Evolutionary conservation across 2,329 filamentous ascomycete species (phyloP).

Genomic region (Xylaria sp.): DNA sequence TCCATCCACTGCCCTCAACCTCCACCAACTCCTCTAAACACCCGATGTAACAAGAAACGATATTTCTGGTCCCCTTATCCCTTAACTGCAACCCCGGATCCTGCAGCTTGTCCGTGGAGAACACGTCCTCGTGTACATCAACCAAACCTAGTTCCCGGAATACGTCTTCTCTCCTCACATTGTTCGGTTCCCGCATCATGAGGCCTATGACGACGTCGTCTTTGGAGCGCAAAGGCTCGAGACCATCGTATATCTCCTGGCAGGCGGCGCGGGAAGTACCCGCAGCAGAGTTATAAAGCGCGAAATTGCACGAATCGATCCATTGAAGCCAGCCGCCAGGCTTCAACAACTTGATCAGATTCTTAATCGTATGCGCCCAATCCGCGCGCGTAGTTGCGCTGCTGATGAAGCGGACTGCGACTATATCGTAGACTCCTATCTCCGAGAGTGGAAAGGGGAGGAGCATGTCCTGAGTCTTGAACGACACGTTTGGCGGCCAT

Average conservation of each 20-base stretch:
- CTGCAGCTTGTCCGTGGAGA: neutral
- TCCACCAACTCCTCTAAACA: neutral
- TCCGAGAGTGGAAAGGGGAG: neutral
- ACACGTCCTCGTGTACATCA: neutral
- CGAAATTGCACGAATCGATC: neutral
- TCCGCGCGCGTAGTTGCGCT: neutral
- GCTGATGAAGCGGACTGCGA: neutral
- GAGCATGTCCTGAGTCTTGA: neutral
- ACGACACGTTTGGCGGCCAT: neutral
- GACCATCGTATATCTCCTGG: neutral
- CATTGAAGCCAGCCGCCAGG: neutral
- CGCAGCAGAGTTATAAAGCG: neutral
- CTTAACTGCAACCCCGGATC: neutral
- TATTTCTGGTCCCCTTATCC: neutral
- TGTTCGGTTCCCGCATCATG: neutral
- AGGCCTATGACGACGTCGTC: neutral
- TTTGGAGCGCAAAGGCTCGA: neutral
- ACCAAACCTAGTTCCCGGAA: neutral
- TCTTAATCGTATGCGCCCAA: neutral
- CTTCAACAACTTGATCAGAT: neutral
- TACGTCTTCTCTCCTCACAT: neutral
- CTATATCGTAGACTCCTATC: neutral
- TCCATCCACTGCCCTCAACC: neutral
- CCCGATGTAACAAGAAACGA: neutral
- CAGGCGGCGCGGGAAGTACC: neutral